Conservation (phyloP, 176 grass and related monocot species). For the Carex littledalei region DNA sequence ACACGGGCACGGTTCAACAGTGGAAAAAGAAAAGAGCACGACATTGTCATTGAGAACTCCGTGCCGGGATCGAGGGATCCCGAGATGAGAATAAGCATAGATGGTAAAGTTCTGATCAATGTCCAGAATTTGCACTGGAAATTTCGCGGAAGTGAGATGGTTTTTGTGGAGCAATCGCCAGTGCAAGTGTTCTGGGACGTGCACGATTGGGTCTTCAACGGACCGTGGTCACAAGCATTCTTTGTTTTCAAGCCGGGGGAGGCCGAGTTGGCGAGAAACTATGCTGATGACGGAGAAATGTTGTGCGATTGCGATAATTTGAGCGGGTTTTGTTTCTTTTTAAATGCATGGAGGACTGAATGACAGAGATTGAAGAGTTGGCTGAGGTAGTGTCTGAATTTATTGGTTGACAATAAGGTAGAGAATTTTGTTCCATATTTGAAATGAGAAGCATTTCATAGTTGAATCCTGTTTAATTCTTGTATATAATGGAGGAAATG, state of each 20-base stretch:
- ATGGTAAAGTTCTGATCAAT: conserved; percentile 56
- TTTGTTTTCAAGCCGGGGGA: conserved; percentile 64
- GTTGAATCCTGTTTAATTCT: conserved; percentile 11
- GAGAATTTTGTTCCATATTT: conserved; percentile 1
- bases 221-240: conserved; percentile 38
- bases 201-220: conserved; percentile 79
- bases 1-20: conserved; percentile 43
- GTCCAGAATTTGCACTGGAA: conserved; percentile 80
- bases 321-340: conserved; percentile 76
- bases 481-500: conserved; percentile 13
- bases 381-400: not conserved
- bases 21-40: conserved; percentile 39
- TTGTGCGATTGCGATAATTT: not conserved
- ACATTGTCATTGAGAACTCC: conserved; percentile 63
- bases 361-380: conserved; percentile 24
- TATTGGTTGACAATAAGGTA: conserved; percentile 11
- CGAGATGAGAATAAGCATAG: conserved; percentile 70
- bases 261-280: not conserved
- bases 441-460: conserved; percentile 13
- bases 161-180: conserved; percentile 51
- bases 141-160: conserved; percentile 69
- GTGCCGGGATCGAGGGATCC: conserved; percentile 46
- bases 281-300: conserved; percentile 1
- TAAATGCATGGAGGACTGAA: conserved; percentile 82
- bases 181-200: conserved; percentile 91